A percentile compares a stretch with the other conserved stretches of the same genome.
Conservation (phyloP, 805 yeast species). For the Starmerella vaccinii region DNA sequence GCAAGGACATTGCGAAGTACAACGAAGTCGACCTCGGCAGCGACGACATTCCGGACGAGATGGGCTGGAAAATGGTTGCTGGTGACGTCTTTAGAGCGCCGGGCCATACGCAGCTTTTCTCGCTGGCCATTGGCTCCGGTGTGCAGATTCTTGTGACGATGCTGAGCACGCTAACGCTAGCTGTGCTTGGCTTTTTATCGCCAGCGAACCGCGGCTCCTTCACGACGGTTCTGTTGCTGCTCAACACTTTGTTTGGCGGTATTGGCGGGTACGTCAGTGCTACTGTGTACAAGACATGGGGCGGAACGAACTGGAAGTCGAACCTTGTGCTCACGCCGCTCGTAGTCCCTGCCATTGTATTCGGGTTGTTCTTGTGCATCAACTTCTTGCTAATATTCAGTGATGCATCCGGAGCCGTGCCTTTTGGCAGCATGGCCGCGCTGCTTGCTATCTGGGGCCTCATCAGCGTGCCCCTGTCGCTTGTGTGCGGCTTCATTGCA, state of each 20-base stretch:
- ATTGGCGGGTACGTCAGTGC: constrained; percentile 85
- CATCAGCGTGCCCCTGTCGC: constrained; percentile 73
- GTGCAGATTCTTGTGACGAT: constrained; percentile 71
- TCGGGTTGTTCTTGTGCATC: constrained; percentile 52
- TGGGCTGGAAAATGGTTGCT: constrained; percentile 94
- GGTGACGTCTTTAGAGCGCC: constrained; percentile 94
- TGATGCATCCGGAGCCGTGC: constrained; percentile 88
- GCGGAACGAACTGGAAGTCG: constrained; percentile 83
- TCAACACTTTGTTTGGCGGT: constrained; percentile 70
- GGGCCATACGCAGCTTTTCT: constrained; percentile 51
- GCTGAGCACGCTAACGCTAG: constrained; percentile 62
- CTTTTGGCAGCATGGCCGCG: constrained; percentile 78
- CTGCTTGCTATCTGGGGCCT: constrained; percentile 75
- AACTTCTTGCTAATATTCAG: constrained; percentile 73
- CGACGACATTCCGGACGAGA: constrained; percentile 73
- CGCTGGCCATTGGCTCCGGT: constrained; percentile 83
- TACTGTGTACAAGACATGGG: constrained; percentile 73
- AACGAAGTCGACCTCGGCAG: constrained; percentile 73
- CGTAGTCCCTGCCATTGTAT: constrained; percentile 71
- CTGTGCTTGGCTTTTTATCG: constrained; percentile 78
- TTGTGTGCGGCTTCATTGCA: constrained; percentile 72
- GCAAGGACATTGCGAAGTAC: constrained; percentile 75
- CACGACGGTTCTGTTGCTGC: constrained; percentile 76
- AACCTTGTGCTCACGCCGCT: constrained; percentile 76
- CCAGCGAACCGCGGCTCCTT: constrained; percentile 93